Evolutionary conservation across 371 early-diverging fungal genomes (phyloP).

Genomic region (Circinella umbellata): DNA sequence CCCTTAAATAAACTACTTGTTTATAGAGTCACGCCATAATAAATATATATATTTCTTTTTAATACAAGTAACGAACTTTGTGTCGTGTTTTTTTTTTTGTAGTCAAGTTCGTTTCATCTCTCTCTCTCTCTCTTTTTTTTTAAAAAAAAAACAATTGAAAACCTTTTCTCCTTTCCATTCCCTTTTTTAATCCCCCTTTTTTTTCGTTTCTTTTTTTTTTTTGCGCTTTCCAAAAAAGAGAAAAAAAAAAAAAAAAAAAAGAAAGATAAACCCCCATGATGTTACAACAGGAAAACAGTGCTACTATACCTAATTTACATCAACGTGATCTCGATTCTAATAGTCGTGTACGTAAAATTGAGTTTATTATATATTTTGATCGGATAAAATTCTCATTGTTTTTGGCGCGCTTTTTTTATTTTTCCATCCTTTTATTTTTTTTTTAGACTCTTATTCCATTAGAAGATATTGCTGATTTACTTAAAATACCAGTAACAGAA

Average conservation of each 20-base stretch:
- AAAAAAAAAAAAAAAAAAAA: too few relatives aligned
- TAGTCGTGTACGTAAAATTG: neutral
- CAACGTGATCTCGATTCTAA: neutral
- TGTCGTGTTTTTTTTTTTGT: too few relatives aligned
- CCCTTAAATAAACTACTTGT: too few relatives aligned
- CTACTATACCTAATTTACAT: neutral
- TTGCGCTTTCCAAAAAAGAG: neutral
- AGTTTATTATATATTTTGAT: too few relatives aligned
- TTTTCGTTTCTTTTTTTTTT: neutral
- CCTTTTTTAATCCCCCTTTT: neutral
- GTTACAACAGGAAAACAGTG: neutral
- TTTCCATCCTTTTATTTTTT: neutral
- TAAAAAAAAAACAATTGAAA: too few relatives aligned
- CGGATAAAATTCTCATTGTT: neutral
- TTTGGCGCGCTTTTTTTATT: neutral
- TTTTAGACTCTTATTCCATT: neutral
- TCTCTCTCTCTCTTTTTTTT: too few relatives aligned
- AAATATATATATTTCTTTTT: too few relatives aligned
- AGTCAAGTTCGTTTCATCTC: too few relatives aligned
- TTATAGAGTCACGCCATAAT: too few relatives aligned
- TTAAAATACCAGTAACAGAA: neutral
- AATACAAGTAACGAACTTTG: too few relatives aligned
- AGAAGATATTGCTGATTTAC: neutral
- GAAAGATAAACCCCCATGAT: neutral
- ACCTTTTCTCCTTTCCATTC: too few relatives aligned